Base-by-base conservation (phyloP, 768 basidiomycete species). In the Amylocystis lapponica region DNA sequence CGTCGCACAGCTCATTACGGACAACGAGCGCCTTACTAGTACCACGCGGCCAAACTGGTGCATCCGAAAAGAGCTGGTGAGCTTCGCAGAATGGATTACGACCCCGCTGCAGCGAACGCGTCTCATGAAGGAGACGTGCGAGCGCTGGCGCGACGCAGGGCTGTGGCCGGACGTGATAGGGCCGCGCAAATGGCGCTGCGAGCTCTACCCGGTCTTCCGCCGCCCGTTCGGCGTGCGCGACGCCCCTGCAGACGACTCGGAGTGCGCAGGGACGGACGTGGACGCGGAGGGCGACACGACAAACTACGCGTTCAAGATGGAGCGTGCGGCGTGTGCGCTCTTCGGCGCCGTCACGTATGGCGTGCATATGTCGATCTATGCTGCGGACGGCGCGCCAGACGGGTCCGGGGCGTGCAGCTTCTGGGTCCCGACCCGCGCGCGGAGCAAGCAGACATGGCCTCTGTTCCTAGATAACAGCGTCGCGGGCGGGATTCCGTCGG, bases 331-430 rank as follows among this genome's bases (percentile, higher is more conserved):
- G 2, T 91, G 88, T 59, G 76, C 85, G 0, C 66, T 98, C 26
- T 97, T 98, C 55, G 93, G 95, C 3, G 62, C 94, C 6, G 74
- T 89, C 39, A 96, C 94, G 0, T 93, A 87, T 54, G 95, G 96
- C 0, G 86, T 95, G 2, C 96, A 98, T 61, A 78, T 94, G 81
- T 87, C 79, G 16, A 76, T 82, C 40, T 90, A 79, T 57, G 72
- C 77, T 32, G 71, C 75, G 49, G 45, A 61, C 14, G 69, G 71
- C 42, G 45, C 58, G 14, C 70, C 56, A 16, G 68, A 62, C 30
- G 64, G 60, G 10, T 36, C 26, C 2, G 27, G 3, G 21, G 16
- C 13, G 22, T 60, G 84, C 57, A 71, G 66, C 47, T 67, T 96
- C 2, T 98, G 96, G 95, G 81, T 92, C 1, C 93, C 96, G 2